phyloP scores from a whole-genome alignment of 208 protist genomes.

The Novymonas esmeraldas region DNA sequence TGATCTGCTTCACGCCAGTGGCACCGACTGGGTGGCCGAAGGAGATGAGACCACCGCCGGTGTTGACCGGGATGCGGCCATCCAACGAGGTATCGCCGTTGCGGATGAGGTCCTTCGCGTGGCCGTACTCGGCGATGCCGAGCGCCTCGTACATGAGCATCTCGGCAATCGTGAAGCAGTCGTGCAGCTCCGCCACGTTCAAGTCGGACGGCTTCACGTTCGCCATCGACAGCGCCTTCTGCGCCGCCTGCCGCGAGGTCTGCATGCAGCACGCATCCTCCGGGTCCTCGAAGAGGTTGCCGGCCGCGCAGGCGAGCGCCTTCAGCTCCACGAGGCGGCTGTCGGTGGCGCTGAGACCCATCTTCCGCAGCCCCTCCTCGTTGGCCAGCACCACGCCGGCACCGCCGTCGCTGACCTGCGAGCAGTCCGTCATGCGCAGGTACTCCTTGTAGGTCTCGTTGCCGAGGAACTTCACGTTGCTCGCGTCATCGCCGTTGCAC shows the following conservation, averaged over 20 bases:
- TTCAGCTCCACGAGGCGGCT: conserved; percentile 78
- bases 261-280: conserved; percentile 72
- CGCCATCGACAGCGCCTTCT: conserved; percentile 69
- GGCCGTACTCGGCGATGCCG: conserved; percentile 84
- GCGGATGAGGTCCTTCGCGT: conserved; percentile 79
- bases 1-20: conserved; percentile 92
- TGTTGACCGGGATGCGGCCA: conserved; percentile 90
- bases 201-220: conserved; percentile 64
- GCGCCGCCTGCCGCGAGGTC: conserved; percentile 73
- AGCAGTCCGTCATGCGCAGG: conserved; percentile 86
- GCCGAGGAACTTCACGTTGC: conserved; percentile 81
- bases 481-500: conserved; percentile 51
- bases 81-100: conserved; percentile 78
- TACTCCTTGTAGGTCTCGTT: conserved; percentile 87
- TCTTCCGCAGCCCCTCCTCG: conserved; percentile 82
- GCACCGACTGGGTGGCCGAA: conserved; percentile 93
- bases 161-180: conserved; percentile 94
- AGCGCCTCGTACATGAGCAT: conserved; percentile 94
- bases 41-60: conserved; percentile 87
- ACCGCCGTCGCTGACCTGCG: conserved; percentile 92
- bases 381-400: conserved; percentile 79
- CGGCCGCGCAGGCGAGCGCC: conserved; percentile 52
- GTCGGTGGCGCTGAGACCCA: conserved; percentile 68
- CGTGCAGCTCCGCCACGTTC: conserved; percentile 90
- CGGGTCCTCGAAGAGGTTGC: conserved; percentile 83